Evolutionary conservation across 805 yeast species (phyloP).

Genomic region (Schwanniomyces sp.): DNA sequence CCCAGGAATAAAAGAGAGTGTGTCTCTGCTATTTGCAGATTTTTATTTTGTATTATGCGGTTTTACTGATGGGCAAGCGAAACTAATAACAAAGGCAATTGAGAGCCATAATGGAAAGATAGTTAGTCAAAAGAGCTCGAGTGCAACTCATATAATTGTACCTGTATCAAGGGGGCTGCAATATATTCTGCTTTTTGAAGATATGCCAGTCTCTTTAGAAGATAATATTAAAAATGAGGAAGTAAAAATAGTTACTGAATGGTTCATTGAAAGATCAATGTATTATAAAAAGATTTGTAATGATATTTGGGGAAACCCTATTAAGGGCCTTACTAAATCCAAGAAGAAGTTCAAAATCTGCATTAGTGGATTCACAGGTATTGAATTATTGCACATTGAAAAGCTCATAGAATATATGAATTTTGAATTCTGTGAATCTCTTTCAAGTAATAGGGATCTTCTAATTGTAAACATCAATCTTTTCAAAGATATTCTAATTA

Average conservation of each 20-base stretch:
- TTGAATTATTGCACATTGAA: constrained; percentile 68
- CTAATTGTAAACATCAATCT: constrained; percentile 54
- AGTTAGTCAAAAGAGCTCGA: constrained; percentile 14
- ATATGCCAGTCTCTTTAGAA: constrained; percentile 23
- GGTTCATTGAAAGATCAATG: constrained; percentile 75
- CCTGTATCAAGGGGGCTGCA: constrained; percentile 31
- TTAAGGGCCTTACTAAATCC: constrained; percentile 30
- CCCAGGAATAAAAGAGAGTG: constrained; percentile 6
- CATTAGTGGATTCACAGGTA: constrained; percentile 75
- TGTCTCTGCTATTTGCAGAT: constrained; percentile 36
- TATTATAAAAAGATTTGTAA: constrained; percentile 48
- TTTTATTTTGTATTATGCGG: constrained; percentile 43
- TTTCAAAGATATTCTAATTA: constrained; percentile 36
- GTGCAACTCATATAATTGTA: constrained; percentile 31
- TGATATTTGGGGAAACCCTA: constrained; percentile 69
- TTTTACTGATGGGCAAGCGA: constrained; percentile 36
- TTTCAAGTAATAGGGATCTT: constrained; percentile 54
- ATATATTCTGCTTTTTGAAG: constrained; percentile 23
- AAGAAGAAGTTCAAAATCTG: constrained; percentile 37
- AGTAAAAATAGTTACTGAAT: constrained; percentile 60
- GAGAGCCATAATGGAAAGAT: constrained; percentile 45
- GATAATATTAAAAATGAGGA: constrained; percentile 17
- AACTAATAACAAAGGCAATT: constrained; percentile 42
- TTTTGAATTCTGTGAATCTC: constrained; percentile 47
- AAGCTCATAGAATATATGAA: constrained; percentile 60